Conservation (phyloP, 352 stramenopile species). For the Phytophthora rubi region DNA sequence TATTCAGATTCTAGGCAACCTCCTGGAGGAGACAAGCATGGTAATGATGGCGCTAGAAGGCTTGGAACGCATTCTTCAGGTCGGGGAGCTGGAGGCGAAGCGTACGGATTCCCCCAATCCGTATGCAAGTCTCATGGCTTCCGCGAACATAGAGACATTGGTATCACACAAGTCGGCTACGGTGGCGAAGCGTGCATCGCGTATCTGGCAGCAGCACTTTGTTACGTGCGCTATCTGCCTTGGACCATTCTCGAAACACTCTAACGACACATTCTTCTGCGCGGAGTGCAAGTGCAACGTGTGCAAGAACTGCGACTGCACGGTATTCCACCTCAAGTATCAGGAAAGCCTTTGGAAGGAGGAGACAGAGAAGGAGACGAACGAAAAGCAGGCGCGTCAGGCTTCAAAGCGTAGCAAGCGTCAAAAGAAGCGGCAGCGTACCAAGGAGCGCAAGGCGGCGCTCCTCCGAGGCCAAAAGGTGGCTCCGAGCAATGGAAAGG, state of each 20-base stretch:
- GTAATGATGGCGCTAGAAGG: constrained; percentile 99
- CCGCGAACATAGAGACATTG: constrained; percentile 93
- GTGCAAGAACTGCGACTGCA: constrained; percentile 97
- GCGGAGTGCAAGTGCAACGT: constrained; percentile 98
- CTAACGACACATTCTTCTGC: constrained; percentile 96
- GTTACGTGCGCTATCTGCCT: constrained; percentile 97
- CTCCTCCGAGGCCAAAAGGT: constrained; percentile 51
- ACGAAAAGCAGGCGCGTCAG: constrained; percentile 90
- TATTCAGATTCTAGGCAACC: constrained; percentile 88
- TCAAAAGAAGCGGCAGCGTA: constrained; percentile 86
- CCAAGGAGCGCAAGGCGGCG: constrained; percentile 83
- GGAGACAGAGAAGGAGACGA: constrained; percentile 92
- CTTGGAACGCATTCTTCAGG: constrained; percentile 96
- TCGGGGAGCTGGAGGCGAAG: constrained; percentile 91
- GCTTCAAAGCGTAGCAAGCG: constrained; percentile 87
- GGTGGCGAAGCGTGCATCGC: constrained; percentile 94
- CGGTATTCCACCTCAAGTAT: constrained; percentile 98
- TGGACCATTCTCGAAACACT: constrained; percentile 95
- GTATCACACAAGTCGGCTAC: constrained; percentile 95
- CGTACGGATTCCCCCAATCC: constrained; percentile 86
- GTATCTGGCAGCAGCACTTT: constrained; percentile 99
- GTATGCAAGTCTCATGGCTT: constrained; percentile 90
- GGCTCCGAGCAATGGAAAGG: constrained; percentile 32
- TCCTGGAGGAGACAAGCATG: constrained; percentile 97
- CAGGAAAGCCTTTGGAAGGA: constrained; percentile 96